Evolutionary conservation across 768 basidiomycete genomes (phyloP).

Genomic region (Pleurotus platypus): DNA sequence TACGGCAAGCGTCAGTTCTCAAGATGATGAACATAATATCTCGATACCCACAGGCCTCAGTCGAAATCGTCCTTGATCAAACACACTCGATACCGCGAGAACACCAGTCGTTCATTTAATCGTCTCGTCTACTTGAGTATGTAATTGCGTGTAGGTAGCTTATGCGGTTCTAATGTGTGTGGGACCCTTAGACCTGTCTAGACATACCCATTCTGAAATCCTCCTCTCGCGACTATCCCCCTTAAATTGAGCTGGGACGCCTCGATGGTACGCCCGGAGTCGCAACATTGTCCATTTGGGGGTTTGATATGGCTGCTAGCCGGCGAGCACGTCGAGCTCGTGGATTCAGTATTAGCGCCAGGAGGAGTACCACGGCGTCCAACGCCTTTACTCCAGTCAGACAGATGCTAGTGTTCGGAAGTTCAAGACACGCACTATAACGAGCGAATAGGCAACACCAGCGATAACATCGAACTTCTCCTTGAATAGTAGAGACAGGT

Average conservation of each 20-base stretch:
- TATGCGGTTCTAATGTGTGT: background rate
- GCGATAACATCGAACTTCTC: slow-evolving; percentile 60
- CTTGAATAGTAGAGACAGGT: slow-evolving; percentile 68
- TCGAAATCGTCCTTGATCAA: background rate
- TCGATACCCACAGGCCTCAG: slow-evolving; percentile 1
- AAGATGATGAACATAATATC: slow-evolving; percentile 27
- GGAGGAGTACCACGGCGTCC: slow-evolving; percentile 57
- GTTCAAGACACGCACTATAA: slow-evolving; percentile 42
- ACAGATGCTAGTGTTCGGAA: background rate
- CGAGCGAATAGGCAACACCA: slow-evolving; percentile 56
- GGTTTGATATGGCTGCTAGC: slow-evolving; percentile 9
- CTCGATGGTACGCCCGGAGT: too few species aligned
- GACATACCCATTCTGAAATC: too few species aligned
- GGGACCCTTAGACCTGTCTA: background rate
- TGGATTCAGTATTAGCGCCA: slow-evolving; percentile 66
- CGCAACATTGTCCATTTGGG: too few species aligned
- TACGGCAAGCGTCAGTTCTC: slow-evolving; percentile 25
- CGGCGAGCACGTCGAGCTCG: slow-evolving; percentile 35
- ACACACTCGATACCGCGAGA: background rate
- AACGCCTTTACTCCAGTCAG: slow-evolving; percentile 40
- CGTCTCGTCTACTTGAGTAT: background rate
- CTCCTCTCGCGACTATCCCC: too few species aligned
- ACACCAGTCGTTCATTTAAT: background rate
- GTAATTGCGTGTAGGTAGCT: background rate
- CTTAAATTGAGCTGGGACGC: too few species aligned